A percentile compares a stretch with the other conserved stretches of the same genome.
Conservation (phyloP, 1,284 basidiomycete species). For the Pulveroboletus sp. region DNA sequence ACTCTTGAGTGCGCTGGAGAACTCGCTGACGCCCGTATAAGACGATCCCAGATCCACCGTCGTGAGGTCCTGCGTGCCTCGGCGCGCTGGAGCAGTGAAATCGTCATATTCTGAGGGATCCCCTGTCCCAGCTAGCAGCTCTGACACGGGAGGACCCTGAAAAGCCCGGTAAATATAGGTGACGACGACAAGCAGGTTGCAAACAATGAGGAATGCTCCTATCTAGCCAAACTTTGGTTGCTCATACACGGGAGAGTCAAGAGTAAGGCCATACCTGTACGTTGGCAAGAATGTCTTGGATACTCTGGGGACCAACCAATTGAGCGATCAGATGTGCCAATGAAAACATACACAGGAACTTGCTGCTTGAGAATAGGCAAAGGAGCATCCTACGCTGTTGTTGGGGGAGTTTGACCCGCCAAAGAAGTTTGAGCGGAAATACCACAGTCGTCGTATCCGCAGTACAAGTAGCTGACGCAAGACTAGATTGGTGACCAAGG, state of each 20-base stretch:
- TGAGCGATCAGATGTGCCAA: slow-evolving; percentile 7
- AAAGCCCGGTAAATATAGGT: slow-evolving; percentile 18
- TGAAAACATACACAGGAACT: slow-evolving; percentile 3
- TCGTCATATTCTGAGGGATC: slow-evolving; percentile 4
- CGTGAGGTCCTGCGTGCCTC: neutral
- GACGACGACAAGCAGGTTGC: slow-evolving; percentile 22
- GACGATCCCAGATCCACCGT: slow-evolving; percentile 6
- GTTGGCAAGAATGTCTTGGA: neutral
- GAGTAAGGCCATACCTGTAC: slow-evolving; percentile 4
- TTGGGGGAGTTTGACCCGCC: slow-evolving; percentile 14
- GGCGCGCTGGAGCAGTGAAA: neutral
- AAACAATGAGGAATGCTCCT: slow-evolving; percentile 12
- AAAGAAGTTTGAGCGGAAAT: slow-evolving; percentile 17
- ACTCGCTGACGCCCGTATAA: neutral
- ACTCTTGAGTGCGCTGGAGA: neutral
- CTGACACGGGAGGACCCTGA: neutral
- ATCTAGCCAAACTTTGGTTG: neutral
- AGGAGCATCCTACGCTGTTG: slow-evolving; percentile 19
- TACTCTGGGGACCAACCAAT: neutral
- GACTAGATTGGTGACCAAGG: neutral
- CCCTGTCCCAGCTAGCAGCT: neutral
- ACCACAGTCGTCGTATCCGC: neutral
- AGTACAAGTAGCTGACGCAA: slow-evolving; percentile 2
- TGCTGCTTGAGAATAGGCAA: slow-evolving; percentile 13
- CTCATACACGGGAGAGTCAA: neutral